Conservation (phyloP, 129 eudicot species). For the Pittosporum tobira region DNA sequence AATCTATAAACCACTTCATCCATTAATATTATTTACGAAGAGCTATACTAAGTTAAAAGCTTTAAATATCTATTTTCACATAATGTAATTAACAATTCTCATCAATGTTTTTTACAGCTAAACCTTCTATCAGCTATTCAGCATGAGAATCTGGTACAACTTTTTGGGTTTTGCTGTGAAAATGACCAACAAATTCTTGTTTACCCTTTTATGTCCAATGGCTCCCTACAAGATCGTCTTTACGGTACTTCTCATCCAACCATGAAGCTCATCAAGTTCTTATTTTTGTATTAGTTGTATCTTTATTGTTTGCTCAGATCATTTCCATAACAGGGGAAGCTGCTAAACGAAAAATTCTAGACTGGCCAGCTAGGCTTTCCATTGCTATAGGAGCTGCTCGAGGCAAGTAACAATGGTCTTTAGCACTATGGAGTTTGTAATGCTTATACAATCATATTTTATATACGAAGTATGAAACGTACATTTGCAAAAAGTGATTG, state of each 20-base stretch:
- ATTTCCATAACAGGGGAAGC: slow-evolving; percentile 52
- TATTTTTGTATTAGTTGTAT: not conserved
- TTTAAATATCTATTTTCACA: not conserved
- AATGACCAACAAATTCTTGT: slow-evolving; percentile 86
- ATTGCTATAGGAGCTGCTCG: slow-evolving; percentile 91
- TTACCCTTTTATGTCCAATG: slow-evolving; percentile 88
- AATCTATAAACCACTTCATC: not conserved
- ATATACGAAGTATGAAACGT: not conserved
- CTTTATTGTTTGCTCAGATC: not conserved
- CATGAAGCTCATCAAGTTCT: slow-evolving; percentile 9
- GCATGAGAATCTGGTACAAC: slow-evolving; percentile 78
- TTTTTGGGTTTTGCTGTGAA: slow-evolving; percentile 70
- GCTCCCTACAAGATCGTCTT: slow-evolving; percentile 87
- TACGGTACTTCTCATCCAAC: slow-evolving; percentile 45
- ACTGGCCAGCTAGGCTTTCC: slow-evolving; percentile 87
- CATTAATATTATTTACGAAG: not conserved
- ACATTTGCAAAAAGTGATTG: too few relatives aligned
- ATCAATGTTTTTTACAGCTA: slow-evolving; percentile 40
- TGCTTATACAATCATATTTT: not conserved
- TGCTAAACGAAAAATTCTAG: slow-evolving; percentile 56
- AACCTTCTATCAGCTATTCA: slow-evolving; percentile 64
- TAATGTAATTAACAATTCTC: slow-evolving; percentile 8
- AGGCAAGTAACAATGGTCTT: slow-evolving; percentile 38
- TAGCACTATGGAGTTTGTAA: not conserved
- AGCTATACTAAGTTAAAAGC: not conserved